Evolutionary conservation across 2,329 filamentous ascomycete species (phyloP).

Genomic region (Talaromyces sp.): DNA sequence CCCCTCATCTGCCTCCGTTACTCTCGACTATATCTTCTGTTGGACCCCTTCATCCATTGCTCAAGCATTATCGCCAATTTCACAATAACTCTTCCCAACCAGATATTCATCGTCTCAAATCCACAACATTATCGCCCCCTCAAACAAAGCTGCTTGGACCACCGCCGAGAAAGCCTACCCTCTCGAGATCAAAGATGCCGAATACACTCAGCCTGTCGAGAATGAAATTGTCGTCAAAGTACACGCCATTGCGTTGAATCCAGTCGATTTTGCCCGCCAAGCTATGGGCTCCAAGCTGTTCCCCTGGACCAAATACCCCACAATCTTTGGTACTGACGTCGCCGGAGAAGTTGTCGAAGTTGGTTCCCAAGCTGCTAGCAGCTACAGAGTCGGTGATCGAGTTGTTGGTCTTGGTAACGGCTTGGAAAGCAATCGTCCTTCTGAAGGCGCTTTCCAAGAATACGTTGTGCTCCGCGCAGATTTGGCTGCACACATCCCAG

Average conservation of each 20-base stretch:
- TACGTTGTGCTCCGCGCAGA: conserved; percentile 23
- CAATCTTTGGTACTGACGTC: conserved; percentile 28
- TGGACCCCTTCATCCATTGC: not conserved
- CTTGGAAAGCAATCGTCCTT: conserved; percentile 13
- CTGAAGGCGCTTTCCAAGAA: conserved; percentile 28
- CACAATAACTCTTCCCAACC: too few relatives aligned
- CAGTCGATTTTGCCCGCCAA: conserved; percentile 35
- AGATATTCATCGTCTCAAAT: not conserved
- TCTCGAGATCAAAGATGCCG: conserved; percentile 19
- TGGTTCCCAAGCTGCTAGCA: conserved; percentile 22
- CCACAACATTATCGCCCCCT: not conserved
- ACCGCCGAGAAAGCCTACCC: conserved; percentile 14
- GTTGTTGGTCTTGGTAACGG: conserved; percentile 25
- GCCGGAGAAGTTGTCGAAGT: conserved; percentile 30
- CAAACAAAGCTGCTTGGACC: conserved; percentile 24
- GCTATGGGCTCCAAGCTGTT: conserved; percentile 18
- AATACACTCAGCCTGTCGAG: conserved; percentile 18
- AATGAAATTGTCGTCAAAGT: conserved; percentile 23
- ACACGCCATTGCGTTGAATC: conserved; percentile 26
- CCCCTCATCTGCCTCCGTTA: not conserved
- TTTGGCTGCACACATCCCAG: conserved; percentile 23
- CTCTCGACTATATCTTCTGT: not conserved
- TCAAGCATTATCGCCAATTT: not conserved
- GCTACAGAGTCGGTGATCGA: conserved; percentile 27
- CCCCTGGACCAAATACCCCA: conserved; percentile 22